These are phyloP conservation scores for Picea glauca DNA, from an alignment of 75 land plant species.

Conservation along the genomic window DNA sequence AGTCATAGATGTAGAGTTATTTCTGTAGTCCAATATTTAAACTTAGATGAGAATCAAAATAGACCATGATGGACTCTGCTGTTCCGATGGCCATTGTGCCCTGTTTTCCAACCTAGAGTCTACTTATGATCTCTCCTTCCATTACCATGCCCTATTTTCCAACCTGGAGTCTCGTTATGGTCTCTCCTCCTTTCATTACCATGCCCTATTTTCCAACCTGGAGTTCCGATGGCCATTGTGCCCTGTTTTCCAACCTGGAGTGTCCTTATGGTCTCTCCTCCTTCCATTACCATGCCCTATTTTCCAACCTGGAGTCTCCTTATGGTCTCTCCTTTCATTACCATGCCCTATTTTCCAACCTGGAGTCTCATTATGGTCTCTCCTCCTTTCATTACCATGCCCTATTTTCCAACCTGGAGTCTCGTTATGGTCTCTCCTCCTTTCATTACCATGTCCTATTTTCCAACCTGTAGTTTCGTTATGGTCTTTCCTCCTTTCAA, in stretches of 20 bases:
- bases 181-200: not conserved
- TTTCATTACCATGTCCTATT: slow-evolving; percentile 20
- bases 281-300: slow-evolving; percentile 2
- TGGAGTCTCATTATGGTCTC: not conserved
- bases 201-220: not conserved
- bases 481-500: slow-evolving; percentile 8
- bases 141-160: slow-evolving; percentile 8
- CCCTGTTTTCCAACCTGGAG: slow-evolving; percentile 4
- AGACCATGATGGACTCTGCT: no score
- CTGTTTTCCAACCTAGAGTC: slow-evolving; percentile 3
- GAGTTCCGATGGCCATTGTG: not conserved
- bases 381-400: not conserved
- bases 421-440: not conserved
- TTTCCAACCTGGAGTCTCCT: no score
- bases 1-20: no score
- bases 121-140: not conserved
- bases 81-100: not conserved
- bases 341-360: no score
- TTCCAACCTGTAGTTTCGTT: not conserved
- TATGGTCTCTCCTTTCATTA: no score
- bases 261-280: not conserved
- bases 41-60: no score
- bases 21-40: no score
- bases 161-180: not conserved
- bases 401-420: slow-evolving; percentile 6